Percentiles rank a stretch among this genome's conserved stretches.
Conservation (phyloP, 257 asterid species). For the Voacanga thouarsii region DNA sequence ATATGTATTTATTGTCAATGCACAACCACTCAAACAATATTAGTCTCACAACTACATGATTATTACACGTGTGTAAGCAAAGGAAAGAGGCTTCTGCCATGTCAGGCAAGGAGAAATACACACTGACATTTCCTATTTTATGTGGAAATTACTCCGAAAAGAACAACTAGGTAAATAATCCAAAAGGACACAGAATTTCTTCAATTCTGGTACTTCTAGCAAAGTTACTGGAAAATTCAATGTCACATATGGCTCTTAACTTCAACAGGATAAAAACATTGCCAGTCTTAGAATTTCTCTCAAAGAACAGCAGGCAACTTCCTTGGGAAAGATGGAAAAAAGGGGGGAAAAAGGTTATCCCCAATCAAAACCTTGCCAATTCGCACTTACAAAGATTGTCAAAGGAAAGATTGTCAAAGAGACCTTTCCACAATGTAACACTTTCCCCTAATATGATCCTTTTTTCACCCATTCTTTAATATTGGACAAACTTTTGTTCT, state of each 20-base stretch:
- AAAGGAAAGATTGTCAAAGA: neutral
- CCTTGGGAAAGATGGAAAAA: neutral
- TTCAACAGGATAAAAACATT: neutral
- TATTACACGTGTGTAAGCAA: neutral
- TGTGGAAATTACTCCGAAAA: too few relatives aligned
- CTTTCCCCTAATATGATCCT: neutral
- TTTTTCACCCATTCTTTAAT: too few relatives aligned
- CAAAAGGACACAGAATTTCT: neutral
- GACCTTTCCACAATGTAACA: neutral
- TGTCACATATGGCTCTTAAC: neutral
- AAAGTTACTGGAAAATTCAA: neutral
- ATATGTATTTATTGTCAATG: neutral
- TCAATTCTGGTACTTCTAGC: neutral
- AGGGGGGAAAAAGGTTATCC: neutral
- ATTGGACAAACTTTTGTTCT: too few relatives aligned
- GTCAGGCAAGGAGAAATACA: neutral
- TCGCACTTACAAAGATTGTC: neutral
- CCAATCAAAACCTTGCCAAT: neutral
- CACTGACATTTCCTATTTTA: too few relatives aligned
- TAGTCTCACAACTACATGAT: neutral
- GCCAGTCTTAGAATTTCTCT: neutral
- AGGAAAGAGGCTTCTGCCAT: neutral
- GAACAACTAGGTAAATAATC: neutral
- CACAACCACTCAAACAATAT: neutral
- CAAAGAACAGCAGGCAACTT: neutral